Evolutionary conservation across 345 rosid species (phyloP), one percentile per base, ranked within the genome.

Genomic region (Balakata baccata): DNA sequence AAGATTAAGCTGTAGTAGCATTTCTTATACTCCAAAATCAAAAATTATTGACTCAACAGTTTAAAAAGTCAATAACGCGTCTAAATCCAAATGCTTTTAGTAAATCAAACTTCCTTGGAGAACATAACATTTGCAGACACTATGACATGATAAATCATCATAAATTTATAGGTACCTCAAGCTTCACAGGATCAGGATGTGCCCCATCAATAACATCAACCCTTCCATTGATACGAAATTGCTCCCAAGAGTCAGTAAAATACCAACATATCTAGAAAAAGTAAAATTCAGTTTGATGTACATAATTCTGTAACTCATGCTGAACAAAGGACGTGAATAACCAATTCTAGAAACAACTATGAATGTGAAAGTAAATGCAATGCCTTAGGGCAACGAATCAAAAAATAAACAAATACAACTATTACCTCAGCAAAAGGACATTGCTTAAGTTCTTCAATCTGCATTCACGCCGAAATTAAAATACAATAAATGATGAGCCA

Each of bases 241-340:
- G 98, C 86, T 92, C 98, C 96, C 96, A 92, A 6, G 99, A 84
- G 67, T 86, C 89, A 4, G 97, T 83, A 39, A 95, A 90, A 77
- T 92, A 92, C 96, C 97, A 95, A 78, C 98, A 89, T 71, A 95
- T 87, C 97, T 77, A 73, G 56, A 64, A 69, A 34, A 51, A 18
- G 17, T 45, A 41, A 69, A 25, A 71, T 17, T 47, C 47, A 39
- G 47, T 16, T 50, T 38, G 12, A 71, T 18, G 64, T 45, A 64
- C 45, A 29, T 14, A 60, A 74, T 14, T 16, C 37, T n/a, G 20
- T 9, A 38, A 57, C 10, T 58, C 17, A 58, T 58, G 50, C 3
- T 63, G 1, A 47, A 52, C 38, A 17, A 20, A 38, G 25, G 5
- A 58, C 68, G 56, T 50, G 43, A 65, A 52, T n/a, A 20, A 59